Percentiles rank a stretch among this genome's conserved stretches.
Evolutionary conservation across 768 basidiomycete genomes (phyloP).

Genomic region (Suillus clintonianus): DNA sequence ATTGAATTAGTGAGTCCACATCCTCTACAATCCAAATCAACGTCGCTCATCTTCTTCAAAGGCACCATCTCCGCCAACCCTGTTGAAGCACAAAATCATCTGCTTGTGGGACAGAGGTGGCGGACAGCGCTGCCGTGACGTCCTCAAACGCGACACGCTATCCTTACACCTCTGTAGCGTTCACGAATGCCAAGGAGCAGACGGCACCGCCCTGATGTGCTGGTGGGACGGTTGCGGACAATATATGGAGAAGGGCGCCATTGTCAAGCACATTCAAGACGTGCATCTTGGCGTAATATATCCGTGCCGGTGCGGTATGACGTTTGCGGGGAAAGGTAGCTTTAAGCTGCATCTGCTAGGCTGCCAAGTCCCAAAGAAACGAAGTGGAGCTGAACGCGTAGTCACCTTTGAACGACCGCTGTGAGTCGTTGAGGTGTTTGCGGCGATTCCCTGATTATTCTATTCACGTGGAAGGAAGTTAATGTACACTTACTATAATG

Average conservation of each 20-base stretch:
- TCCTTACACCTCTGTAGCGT: not conserved
- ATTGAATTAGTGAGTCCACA: not conserved
- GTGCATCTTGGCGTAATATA: conserved; percentile 1
- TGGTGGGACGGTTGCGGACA: conserved; percentile 1
- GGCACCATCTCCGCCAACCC: not conserved
- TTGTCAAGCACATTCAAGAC: not conserved
- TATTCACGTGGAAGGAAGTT: not conserved
- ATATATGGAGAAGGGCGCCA: not conserved
- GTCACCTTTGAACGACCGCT: not conserved
- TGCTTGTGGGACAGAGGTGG: conserved; percentile 1
- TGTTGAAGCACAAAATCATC: not conserved
- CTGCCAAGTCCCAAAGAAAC: not conserved
- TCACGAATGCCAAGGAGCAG: not conserved
- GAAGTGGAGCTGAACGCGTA: not conserved
- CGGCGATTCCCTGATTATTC: not conserved
- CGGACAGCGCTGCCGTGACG: not conserved
- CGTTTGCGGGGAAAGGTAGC: not conserved
- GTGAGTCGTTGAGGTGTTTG: not conserved
- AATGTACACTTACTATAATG: not conserved
- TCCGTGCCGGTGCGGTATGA: not conserved
- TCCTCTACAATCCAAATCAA: not conserved
- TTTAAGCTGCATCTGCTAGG: conserved; percentile 1
- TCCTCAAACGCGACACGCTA: not conserved
- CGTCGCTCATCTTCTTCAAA: not conserved
- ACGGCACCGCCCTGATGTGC: not conserved